These are phyloP conservation scores for Gnomoniopsis sp. DNA, from an alignment of 2,329 filamentous ascomycete genomes.

Conservation along the genomic window DNA sequence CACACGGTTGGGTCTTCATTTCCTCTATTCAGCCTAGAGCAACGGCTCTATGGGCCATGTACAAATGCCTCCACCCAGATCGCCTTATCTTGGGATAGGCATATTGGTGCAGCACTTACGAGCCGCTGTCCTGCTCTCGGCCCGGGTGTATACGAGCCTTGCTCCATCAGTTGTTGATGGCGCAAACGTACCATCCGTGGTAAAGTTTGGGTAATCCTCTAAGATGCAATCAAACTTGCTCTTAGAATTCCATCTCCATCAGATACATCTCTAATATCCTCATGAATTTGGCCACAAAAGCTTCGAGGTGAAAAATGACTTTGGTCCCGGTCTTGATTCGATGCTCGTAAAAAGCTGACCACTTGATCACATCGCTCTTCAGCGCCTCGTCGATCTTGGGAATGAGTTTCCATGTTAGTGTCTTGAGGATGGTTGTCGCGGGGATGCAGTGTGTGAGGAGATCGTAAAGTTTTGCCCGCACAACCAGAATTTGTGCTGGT, in stretches of 20 bases:
- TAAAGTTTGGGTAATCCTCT: not conserved
- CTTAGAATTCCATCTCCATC: conserved; percentile 77
- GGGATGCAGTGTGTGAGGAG: conserved; percentile 96
- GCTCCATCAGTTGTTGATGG: too few relatives aligned
- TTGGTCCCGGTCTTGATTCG: conserved; percentile 88
- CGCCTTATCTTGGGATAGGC: not conserved
- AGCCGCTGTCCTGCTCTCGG: too few relatives aligned
- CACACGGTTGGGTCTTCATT: not conserved
- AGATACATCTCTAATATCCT: conserved; percentile 86
- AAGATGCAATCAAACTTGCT: not conserved
- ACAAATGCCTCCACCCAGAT: conserved; percentile 8
- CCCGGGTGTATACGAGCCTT: too few relatives aligned
- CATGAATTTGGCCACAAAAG: conserved; percentile 99
- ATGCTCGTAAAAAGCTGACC: conserved; percentile 97
- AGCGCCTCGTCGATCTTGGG: conserved; percentile 81
- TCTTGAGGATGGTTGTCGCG: conserved; percentile 89
- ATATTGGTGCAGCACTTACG: too few relatives aligned
- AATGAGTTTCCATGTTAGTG: conserved; percentile 89
- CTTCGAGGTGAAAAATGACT: conserved; percentile 96
- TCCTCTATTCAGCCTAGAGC: not conserved
- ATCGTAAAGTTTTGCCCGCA: conserved; percentile 94
- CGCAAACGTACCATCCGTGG: not conserved
- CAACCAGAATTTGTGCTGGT: conserved; percentile 81
- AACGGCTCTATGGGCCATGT: not conserved
- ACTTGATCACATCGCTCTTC: conserved; percentile 89